These are phyloP conservation scores for Carex parvula DNA, from an alignment of 176 grass and related monocot species.

Conservation along the genomic window DNA sequence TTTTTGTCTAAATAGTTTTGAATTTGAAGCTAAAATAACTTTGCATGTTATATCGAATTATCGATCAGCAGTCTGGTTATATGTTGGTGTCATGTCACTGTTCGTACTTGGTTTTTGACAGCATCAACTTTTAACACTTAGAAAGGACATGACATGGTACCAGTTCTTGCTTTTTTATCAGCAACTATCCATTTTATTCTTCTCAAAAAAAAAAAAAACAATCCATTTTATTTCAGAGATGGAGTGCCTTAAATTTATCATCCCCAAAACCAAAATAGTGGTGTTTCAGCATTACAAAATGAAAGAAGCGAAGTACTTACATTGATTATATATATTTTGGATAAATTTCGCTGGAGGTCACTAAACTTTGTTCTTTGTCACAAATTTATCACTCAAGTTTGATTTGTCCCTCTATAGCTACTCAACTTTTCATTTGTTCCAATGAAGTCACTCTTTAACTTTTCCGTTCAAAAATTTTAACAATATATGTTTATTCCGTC, in stretches of 20 bases:
- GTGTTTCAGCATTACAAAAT: neutral
- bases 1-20: constrained; percentile 17
- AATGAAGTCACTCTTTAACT: too few relatives aligned
- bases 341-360: too few relatives aligned
- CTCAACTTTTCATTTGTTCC: too few relatives aligned
- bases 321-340: neutral
- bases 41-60: constrained; percentile 5
- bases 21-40: constrained; percentile 18
- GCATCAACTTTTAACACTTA: constrained; percentile 17
- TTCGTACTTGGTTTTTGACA: constrained; percentile 22
- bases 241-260: neutral
- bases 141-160: neutral
- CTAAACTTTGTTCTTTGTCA: too few relatives aligned
- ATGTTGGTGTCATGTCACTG: constrained; percentile 1
- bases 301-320: neutral
- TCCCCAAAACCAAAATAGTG: neutral
- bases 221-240: neutral
- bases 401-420: too few relatives aligned
- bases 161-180: neutral
- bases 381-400: too few relatives aligned
- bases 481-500: too few relatives aligned
- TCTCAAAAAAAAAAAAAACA: too few relatives aligned
- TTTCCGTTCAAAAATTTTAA: too few relatives aligned
- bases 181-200: neutral
- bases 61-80: neutral